A percentile compares a stretch with the other conserved stretches of the same genome.
Evolutionary conservation across 371 early-diverging fungal species (phyloP).

Genomic region (Lichtheimia ramosa): DNA sequence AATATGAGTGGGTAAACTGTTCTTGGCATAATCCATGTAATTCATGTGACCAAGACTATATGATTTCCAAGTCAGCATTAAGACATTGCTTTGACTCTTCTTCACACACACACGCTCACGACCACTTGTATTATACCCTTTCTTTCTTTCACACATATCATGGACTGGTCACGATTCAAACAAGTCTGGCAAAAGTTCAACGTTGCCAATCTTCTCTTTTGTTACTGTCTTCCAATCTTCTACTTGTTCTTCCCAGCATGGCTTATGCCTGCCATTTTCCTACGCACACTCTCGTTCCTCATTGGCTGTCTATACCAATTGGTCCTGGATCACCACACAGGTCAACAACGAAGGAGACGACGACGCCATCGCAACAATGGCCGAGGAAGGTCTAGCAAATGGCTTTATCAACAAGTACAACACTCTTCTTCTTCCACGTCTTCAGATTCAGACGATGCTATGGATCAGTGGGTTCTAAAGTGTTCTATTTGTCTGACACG

Average conservation of each 20-base stretch:
- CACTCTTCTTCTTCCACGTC: constrained; percentile 3
- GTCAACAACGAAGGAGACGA: constrained; percentile 9
- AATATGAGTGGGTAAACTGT: no score
- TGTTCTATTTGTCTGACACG: constrained; percentile 71
- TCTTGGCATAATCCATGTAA: no score
- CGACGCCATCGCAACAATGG: neutral
- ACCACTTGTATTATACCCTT: no score
- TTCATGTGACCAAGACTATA: no score
- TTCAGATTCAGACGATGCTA: constrained; percentile 33
- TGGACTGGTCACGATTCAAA: neutral
- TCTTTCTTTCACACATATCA: constrained; percentile 6
- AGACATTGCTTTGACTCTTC: no score
- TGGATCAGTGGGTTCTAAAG: constrained; percentile 64
- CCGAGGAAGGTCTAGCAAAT: constrained; percentile 3
- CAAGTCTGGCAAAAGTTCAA: constrained; percentile 37
- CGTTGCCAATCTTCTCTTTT: constrained; percentile 45
- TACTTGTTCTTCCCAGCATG: constrained; percentile 49
- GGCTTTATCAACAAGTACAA: neutral
- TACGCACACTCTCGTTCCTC: constrained; percentile 39
- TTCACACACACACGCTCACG: neutral
- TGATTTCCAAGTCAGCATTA: no score
- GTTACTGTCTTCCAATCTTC: constrained; percentile 49
- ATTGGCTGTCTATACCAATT: constrained; percentile 36
- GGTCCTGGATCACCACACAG: constrained; percentile 28
- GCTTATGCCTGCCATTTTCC: constrained; percentile 49